These are phyloP conservation scores for Hydrangea macrophylla DNA, from an alignment of 148 eudicot genomes.

Conservation along the genomic window DNA sequence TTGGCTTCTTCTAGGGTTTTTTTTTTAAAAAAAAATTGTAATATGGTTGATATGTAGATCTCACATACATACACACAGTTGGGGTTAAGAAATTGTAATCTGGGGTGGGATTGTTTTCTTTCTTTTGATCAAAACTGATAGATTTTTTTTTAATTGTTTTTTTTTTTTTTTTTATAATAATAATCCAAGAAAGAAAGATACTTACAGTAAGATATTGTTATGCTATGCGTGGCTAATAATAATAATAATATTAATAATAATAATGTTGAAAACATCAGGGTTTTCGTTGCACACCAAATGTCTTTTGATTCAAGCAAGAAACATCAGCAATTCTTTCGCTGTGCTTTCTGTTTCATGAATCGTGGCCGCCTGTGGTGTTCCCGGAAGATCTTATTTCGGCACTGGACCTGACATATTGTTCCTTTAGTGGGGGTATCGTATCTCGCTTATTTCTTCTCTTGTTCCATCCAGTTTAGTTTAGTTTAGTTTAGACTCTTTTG, in stretches of 20 bases:
- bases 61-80: too few relatives aligned
- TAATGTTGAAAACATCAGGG: slow-evolving; percentile 24
- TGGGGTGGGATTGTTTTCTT: too few relatives aligned
- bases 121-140: neutral
- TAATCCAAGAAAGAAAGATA: too few relatives aligned
- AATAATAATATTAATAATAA: too few relatives aligned
- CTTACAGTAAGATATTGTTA: neutral
- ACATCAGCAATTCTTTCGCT: slow-evolving; percentile 26
- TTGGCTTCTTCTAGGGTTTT: too few relatives aligned
- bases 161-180: too few relatives aligned
- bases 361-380: slow-evolving; percentile 31
- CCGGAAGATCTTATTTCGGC: slow-evolving; percentile 28
- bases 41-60: too few relatives aligned
- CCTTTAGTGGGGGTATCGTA: neutral
- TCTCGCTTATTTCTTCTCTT: slow-evolving; percentile 1
- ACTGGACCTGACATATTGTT: slow-evolving; percentile 28
- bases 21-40: too few relatives aligned
- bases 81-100: too few relatives aligned
- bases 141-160: too few relatives aligned
- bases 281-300: slow-evolving; percentile 35
- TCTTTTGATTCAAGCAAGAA: slow-evolving; percentile 36
- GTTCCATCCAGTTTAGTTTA: neutral
- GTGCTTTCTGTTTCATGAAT: slow-evolving; percentile 34
- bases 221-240: too few relatives aligned
- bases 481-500: too few relatives aligned